Evolutionary conservation across 306 rosid genomes (phyloP).

Genomic region (Gleditsia sinensis): DNA sequence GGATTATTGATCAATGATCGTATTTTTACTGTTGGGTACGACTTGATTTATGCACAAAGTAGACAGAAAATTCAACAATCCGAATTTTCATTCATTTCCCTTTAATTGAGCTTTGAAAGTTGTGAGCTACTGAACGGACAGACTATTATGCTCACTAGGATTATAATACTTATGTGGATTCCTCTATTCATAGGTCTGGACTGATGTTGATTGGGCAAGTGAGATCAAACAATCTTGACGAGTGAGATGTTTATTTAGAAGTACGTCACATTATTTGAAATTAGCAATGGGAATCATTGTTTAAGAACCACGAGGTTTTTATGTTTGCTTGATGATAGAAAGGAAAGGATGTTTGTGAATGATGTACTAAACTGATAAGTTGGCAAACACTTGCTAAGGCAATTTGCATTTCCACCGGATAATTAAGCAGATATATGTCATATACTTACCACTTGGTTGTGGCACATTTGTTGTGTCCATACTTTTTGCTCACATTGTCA

Average conservation of each 20-base stretch:
- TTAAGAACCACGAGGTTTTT: not conserved
- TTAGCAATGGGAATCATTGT: slow-evolving; percentile 1
- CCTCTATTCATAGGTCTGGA: not conserved
- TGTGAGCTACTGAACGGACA: not conserved
- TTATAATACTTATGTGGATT: not conserved
- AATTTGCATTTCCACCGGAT: not conserved
- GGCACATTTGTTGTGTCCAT: not conserved
- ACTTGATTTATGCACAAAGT: not conserved
- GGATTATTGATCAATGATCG: not conserved
- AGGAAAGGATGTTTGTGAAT: not conserved
- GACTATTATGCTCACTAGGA: not conserved
- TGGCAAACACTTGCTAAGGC: not conserved
- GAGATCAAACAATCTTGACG: slow-evolving; percentile 6
- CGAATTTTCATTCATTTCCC: not conserved
- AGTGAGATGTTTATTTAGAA: slow-evolving; percentile 17
- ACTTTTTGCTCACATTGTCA: not conserved
- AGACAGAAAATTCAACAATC: not conserved
- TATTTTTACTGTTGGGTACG: slow-evolving; percentile 1
- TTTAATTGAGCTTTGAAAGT: not conserved
- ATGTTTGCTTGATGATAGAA: slow-evolving; percentile 19
- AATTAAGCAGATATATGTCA: not conserved
- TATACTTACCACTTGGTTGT: not conserved
- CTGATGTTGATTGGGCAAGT: slow-evolving; percentile 27
- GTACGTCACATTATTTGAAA: not conserved
- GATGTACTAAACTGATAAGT: not conserved